These are phyloP conservation scores for Schizothecium vesticola DNA, from an alignment of 495 filamentous ascomycete genomes.

Conservation along the genomic window DNA sequence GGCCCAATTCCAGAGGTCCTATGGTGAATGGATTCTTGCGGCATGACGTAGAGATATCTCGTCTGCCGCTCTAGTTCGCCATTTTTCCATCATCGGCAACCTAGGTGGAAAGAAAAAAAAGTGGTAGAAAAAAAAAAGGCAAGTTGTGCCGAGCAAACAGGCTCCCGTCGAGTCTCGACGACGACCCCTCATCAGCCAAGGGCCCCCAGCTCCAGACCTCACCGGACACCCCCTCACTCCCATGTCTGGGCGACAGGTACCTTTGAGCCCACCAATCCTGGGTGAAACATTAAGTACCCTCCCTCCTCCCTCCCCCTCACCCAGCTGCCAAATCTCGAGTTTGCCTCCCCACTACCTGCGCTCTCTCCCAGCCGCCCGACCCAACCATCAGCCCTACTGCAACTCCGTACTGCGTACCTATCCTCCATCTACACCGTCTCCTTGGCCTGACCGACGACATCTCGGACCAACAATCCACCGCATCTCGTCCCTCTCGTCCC, in stretches of 20 bases:
- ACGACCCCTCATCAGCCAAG: background rate
- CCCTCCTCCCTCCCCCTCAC: slow-evolving; percentile 19
- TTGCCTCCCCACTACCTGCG: slow-evolving; percentile 8
- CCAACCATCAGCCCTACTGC: slow-evolving; percentile 3
- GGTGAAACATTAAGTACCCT: slow-evolving; percentile 16
- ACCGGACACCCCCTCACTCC: background rate
- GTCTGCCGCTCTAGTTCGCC: background rate
- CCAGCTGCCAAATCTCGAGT: slow-evolving; percentile 3
- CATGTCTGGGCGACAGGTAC: background rate
- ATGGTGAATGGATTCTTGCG: background rate
- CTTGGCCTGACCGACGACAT: background rate
- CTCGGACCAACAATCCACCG: background rate
- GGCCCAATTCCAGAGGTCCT: background rate
- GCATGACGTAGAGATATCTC: background rate
- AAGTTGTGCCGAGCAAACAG: background rate
- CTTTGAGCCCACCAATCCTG: background rate
- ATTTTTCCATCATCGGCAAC: background rate
- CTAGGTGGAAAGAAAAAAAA: background rate
- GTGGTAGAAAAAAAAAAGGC: background rate
- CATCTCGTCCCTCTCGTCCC: background rate
- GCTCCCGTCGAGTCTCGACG: background rate
- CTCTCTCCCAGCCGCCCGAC: slow-evolving; percentile 3
- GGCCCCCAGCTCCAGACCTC: background rate
- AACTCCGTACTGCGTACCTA: background rate
- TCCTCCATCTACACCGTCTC: slow-evolving; percentile 1